phyloP scores from a whole-genome alignment of 768 basidiomycete genomes.

The Lyophyllum decastes region DNA sequence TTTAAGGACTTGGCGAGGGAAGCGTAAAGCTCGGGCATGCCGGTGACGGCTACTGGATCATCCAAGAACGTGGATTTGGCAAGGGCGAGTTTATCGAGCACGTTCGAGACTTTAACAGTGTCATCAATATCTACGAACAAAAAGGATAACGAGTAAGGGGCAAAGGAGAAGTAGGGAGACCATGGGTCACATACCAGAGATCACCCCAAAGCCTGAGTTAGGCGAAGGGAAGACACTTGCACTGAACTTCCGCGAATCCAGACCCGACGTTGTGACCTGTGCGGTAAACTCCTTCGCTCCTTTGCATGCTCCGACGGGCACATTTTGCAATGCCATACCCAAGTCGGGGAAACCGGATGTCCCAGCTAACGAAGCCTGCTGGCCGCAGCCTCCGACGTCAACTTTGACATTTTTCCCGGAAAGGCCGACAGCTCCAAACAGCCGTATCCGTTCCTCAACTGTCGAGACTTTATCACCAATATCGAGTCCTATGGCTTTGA shows the following conservation, averaged over 20 bases:
- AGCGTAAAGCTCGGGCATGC: conserved; percentile 47
- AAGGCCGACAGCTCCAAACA: conserved; percentile 35
- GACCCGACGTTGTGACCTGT: conserved; percentile 17
- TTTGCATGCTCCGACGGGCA: conserved; percentile 34
- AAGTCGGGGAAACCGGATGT: conserved; percentile 32
- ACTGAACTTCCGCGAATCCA: conserved; percentile 18
- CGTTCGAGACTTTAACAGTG: conserved; percentile 39
- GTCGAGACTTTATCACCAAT: conserved; percentile 27
- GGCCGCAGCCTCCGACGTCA: conserved; percentile 32
- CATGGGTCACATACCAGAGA: conserved; percentile 33
- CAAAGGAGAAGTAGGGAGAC: background rate
- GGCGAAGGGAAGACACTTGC: conserved; percentile 37
- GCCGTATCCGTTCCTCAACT: conserved; percentile 29
- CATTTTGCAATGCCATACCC: conserved; percentile 34
- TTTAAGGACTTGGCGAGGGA: conserved; percentile 36
- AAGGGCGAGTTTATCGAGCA: conserved; percentile 33
- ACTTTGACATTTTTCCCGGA: conserved; percentile 32
- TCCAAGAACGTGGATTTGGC: conserved; percentile 41
- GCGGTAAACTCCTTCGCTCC: conserved; percentile 16
- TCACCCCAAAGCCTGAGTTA: conserved; percentile 41
- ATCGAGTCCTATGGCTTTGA: conserved; percentile 31
- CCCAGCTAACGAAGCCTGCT: conserved; percentile 20
- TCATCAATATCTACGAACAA: background rate
- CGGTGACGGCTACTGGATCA: conserved; percentile 38
- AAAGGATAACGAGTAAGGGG: background rate